phyloP scores from a whole-genome alignment of 257 asterid genomes.

The Parsonsia alboflavescens region DNA sequence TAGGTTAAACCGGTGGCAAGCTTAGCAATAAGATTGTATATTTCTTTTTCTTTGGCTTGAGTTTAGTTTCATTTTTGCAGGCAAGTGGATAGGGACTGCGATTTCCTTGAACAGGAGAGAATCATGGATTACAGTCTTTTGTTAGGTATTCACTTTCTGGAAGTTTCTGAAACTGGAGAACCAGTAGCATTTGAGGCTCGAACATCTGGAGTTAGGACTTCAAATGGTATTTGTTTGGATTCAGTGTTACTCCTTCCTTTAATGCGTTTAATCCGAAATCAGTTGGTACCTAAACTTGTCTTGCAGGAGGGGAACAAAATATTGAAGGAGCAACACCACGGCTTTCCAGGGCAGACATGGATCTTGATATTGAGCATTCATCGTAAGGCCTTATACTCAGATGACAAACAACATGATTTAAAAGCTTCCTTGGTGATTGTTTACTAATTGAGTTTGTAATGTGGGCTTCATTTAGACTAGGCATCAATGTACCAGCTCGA shows the following conservation, averaged over 20 bases:
- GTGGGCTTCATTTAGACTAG: conserved; percentile 44
- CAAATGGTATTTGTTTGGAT: conserved; percentile 30
- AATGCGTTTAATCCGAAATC: neutral
- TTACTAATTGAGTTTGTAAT: conserved; percentile 25
- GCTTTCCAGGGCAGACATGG: conserved; percentile 31
- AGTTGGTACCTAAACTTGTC: neutral
- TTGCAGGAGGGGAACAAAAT: conserved; percentile 30
- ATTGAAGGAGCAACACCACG: conserved; percentile 33
- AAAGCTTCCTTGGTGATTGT: neutral
- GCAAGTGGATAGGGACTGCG: conserved; percentile 86
- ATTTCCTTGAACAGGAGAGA: conserved; percentile 89
- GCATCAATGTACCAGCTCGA: conserved; percentile 62
- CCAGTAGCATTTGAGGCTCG: conserved; percentile 36
- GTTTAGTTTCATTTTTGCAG: conserved; percentile 36
- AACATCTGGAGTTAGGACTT: conserved; percentile 22
- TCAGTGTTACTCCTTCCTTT: neutral
- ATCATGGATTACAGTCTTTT: conserved; percentile 95
- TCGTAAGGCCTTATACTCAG: conserved; percentile 24
- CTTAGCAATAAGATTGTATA: neutral
- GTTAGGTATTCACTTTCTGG: conserved; percentile 77
- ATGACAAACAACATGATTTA: neutral
- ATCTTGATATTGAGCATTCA: conserved; percentile 29
- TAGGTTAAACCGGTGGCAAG: neutral
- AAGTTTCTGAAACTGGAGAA: conserved; percentile 55
- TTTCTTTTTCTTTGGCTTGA: conserved; percentile 3